Conservation (phyloP, 179 eudicot species). For the Actinidia chinensis region DNA sequence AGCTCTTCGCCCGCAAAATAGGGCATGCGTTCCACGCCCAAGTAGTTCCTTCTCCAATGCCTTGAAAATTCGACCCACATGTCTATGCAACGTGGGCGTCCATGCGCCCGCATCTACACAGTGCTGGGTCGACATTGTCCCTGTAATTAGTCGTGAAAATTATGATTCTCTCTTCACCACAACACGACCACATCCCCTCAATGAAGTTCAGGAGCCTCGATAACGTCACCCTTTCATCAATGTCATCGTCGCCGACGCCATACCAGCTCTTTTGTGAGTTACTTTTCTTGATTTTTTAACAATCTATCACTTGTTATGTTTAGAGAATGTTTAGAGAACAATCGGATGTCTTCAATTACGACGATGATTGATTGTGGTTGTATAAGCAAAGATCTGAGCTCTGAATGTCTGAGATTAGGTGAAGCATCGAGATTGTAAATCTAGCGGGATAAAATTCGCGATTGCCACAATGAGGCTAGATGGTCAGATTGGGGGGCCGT, state of each 20-base stretch:
- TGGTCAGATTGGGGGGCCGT: slow-evolving; percentile 36
- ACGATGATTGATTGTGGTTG: slow-evolving; percentile 38
- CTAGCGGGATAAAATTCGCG: slow-evolving; percentile 30
- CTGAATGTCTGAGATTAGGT: slow-evolving; percentile 34
- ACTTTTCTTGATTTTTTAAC: slow-evolving; percentile 4
- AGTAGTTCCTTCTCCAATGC: slow-evolving; percentile 29
- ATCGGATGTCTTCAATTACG: slow-evolving; percentile 38
- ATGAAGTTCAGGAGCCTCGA: slow-evolving; percentile 35
- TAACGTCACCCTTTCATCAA: slow-evolving; percentile 29
- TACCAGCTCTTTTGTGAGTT: slow-evolving; percentile 8
- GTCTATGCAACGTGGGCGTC: slow-evolving; percentile 37
- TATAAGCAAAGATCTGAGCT: slow-evolving; percentile 32
- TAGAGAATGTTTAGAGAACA: too few species aligned
- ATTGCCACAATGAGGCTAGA: slow-evolving; percentile 40
- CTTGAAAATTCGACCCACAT: slow-evolving; percentile 31
- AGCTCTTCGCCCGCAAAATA: slow-evolving; percentile 35
- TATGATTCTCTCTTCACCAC: slow-evolving; percentile 37
- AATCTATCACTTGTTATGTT: slow-evolving; percentile 30
- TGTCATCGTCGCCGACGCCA: slow-evolving; percentile 8
- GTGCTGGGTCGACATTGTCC: slow-evolving; percentile 36
- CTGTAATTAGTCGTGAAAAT: slow-evolving; percentile 34
- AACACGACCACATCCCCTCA: slow-evolving; percentile 40
- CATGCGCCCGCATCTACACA: slow-evolving; percentile 38
- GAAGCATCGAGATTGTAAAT: slow-evolving; percentile 39
- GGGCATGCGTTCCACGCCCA: slow-evolving; percentile 32